phyloP scores from a whole-genome alignment of 805 yeast species.

The Lipomyces spencermartinsiae region DNA sequence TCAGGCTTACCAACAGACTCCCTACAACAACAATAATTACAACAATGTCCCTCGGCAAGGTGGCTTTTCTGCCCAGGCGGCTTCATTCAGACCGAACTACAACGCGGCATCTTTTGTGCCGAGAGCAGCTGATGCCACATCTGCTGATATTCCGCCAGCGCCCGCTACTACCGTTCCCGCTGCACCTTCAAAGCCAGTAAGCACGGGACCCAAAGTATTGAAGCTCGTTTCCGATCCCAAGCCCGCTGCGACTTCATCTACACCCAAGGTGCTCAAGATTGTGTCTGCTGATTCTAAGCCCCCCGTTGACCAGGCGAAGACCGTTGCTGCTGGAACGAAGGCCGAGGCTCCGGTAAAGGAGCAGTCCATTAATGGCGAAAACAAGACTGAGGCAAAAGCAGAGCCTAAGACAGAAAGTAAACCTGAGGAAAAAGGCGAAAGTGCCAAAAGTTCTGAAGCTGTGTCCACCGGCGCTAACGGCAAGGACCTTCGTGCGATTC shows the following conservation, averaged over 20 bases:
- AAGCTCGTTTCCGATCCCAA: constrained; percentile 39
- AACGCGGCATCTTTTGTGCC: constrained; percentile 26
- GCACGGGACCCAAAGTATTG: constrained; percentile 40
- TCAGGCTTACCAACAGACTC: constrained; percentile 29
- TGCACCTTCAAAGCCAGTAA: constrained; percentile 4
- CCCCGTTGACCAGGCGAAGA: constrained; percentile 9
- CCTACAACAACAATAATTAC: constrained; percentile 37
- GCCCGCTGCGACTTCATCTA: constrained; percentile 24
- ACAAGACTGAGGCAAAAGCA: constrained; percentile 16
- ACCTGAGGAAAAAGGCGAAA: constrained; percentile 34
- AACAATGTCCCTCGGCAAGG: constrained; percentile 28
- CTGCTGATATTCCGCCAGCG: constrained; percentile 7
- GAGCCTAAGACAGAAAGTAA: constrained; percentile 35
- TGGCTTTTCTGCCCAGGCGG: constrained; percentile 23
- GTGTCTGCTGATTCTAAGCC: constrained; percentile 30
- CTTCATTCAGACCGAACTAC: constrained; percentile 33
- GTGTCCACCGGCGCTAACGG: constrained; percentile 32
- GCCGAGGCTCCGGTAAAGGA: background rate
- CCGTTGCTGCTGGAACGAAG: constrained; percentile 54
- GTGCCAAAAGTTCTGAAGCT: constrained; percentile 40
- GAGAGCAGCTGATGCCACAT: constrained; percentile 15
- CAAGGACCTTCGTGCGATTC: constrained; percentile 49
- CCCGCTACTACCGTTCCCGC: constrained; percentile 16
- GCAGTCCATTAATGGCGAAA: background rate
- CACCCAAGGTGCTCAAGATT: constrained; percentile 9